Base-by-base conservation (phyloP, 495 filamentous ascomycete species). In the Aspergillus cavernicola region DNA sequence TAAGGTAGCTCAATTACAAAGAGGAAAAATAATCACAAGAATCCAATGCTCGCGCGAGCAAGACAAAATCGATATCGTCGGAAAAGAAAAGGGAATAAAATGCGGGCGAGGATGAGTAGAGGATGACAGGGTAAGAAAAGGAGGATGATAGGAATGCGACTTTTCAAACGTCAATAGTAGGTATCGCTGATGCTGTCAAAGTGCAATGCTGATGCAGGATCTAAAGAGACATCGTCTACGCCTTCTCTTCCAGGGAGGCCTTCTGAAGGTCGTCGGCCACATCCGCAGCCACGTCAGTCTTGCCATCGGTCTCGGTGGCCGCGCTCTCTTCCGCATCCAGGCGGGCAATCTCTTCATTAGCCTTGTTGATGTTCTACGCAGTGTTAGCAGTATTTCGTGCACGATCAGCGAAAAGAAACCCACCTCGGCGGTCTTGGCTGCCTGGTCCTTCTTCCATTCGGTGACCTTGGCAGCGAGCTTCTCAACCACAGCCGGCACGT, bases 401-500 rank as follows among this genome's bases (percentile, higher is more conserved):
- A 24, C 31, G 13, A 18, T 8, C 13, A 5, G 19, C 10, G 9
- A 19, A 46, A 32, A 11, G 23, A 20, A 64, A 61, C 76, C 82
- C 70, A 97, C 93, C 80, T 90, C 86, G 55, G 87, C 83, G n/a
- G 93, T 99, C 77, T 96, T 89, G 50, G 80, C 77, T 31, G 88
- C 82, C 74, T 97, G 92, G 71, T 95, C 87, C 35, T 84, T 78
- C 79, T 96, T 96, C 89, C 92, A 99, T 60, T 86, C 80, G n/a
- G 84, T 85, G 33, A 96, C 76, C 79, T 97, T 97, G 53, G 80
- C 87, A 66, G 90, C 90, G 59, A 97, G 78, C 77, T 95, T 92
- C 80, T 96, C 90, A 11, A 88, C 69, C 2, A 80, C 81, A 37
- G 75, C 76, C 8, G 91, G 83, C 7, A 97, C 85, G 61, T 92